Conservation (phyloP, 2,329 filamentous ascomycete genomes). For the Cyanodermella asteris region DNA sequence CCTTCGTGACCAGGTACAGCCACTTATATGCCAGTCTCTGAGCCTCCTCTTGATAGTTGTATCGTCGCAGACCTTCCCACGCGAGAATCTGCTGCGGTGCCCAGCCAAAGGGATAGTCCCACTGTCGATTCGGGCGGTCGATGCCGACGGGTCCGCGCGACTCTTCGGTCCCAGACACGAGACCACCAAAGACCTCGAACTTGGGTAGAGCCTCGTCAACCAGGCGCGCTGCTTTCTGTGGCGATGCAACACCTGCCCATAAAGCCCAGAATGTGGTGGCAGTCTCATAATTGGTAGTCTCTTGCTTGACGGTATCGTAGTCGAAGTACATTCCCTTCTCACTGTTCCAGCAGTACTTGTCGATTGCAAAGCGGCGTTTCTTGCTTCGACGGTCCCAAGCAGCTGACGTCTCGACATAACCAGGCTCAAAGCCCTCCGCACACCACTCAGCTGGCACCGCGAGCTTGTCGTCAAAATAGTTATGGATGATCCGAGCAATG, state of each 20-base stretch:
- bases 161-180: conserved; percentile 74
- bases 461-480: conserved; percentile 62
- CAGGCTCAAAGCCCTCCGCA: conserved; percentile 38
- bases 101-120: conserved; percentile 98
- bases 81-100: conserved; percentile 96
- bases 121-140: conserved; percentile 80
- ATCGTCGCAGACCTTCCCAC: conserved; percentile 79
- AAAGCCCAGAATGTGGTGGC: conserved; percentile 94
- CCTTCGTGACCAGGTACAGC: conserved; percentile 96
- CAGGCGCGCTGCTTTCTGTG: conserved; percentile 65
- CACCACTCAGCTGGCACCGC: conserved; percentile 68
- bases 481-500: conserved; percentile 69
- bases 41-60: conserved; percentile 77
- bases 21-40: conserved; percentile 85
- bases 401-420: conserved; percentile 59
- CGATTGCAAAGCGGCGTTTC: conserved; percentile 62
- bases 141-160: conserved; percentile 63
- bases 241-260: conserved; percentile 78
- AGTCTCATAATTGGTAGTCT: conserved; percentile 68
- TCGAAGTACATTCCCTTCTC: conserved; percentile 93
- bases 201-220: conserved; percentile 63
- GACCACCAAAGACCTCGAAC: conserved; percentile 71
- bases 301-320: conserved; percentile 66
- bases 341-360: conserved; percentile 88
- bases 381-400: conserved; percentile 78